These are phyloP conservation scores for Mangifera indica DNA, from an alignment of 345 rosid genomes.

Conservation along the genomic window DNA sequence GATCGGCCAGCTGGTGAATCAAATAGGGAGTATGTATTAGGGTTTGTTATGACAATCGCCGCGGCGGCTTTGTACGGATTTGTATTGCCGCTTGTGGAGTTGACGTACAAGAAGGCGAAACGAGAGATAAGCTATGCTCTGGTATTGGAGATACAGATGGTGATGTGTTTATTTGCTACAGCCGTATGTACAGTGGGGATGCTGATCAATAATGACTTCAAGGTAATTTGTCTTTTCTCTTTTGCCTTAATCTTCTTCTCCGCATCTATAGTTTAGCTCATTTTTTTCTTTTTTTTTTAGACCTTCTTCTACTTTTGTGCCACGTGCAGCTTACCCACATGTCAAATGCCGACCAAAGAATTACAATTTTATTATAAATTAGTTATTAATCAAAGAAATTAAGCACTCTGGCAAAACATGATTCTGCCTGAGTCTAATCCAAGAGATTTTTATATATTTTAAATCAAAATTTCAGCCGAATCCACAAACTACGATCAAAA, in stretches of 20 bases:
- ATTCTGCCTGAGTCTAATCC: too few species aligned
- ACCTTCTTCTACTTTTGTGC: too few species aligned
- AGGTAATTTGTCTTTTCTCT: constrained; percentile 40
- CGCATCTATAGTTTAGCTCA: not conserved
- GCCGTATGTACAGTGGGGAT: constrained; percentile 56
- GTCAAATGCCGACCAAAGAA: too few species aligned
- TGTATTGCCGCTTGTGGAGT: constrained; percentile 66
- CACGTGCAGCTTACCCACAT: too few species aligned
- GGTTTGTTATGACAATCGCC: constrained; percentile 58
- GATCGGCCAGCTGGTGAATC: constrained; percentile 56
- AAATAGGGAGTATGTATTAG: constrained; percentile 38
- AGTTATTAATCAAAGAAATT: too few species aligned
- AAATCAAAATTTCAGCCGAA: too few species aligned
- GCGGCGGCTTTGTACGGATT: constrained; percentile 63
- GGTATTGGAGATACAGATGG: constrained; percentile 69
- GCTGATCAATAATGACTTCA: constrained; percentile 58
- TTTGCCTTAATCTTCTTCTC: too few species aligned
- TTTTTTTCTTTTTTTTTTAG: too few species aligned
- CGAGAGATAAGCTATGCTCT: constrained; percentile 57
- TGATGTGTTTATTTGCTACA: constrained; percentile 62
- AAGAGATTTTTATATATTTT: too few species aligned
- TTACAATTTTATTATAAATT: too few species aligned
- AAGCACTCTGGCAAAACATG: too few species aligned
- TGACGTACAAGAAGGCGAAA: constrained; percentile 53
- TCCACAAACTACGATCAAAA: too few species aligned